These are phyloP conservation scores for Fusarium sp. DNA, from an alignment of 2,329 filamentous ascomycete species.

Conservation along the genomic window DNA sequence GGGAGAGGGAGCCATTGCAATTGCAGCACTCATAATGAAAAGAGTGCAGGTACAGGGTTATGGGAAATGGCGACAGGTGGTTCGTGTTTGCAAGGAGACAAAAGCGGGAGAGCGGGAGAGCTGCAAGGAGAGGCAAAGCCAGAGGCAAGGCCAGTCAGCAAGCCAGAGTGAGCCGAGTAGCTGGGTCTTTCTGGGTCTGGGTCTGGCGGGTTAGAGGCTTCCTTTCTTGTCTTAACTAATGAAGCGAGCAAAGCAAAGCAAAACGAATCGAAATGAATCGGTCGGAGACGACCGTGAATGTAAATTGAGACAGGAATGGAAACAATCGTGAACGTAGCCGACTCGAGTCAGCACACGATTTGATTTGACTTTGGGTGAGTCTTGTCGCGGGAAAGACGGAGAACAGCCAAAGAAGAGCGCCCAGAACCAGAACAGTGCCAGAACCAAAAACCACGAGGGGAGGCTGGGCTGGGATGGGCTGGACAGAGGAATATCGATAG, in stretches of 20 bases:
- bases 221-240: conserved; percentile 30
- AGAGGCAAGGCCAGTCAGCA: conserved; percentile 35
- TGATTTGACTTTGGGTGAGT: conserved; percentile 11
- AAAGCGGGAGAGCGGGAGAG: conserved; percentile 11
- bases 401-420: conserved; percentile 18
- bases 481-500: conserved; percentile 25
- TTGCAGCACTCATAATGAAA: conserved; percentile 74
- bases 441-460: conserved; percentile 4
- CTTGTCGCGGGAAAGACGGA: conserved; percentile 19
- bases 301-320: conserved; percentile 43
- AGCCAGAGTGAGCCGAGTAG: conserved; percentile 39
- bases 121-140: conserved; percentile 36
- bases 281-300: conserved; percentile 37
- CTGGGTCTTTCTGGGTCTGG: conserved; percentile 46
- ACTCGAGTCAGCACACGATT: conserved; percentile 30
- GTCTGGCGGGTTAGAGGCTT: conserved; percentile 40
- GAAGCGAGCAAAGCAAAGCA: conserved; percentile 19
- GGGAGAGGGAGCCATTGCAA: conserved; percentile 77
- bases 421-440: conserved; percentile 9
- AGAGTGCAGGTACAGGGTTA: conserved; percentile 36
- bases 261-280: conserved; percentile 38
- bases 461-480: conserved; percentile 22
- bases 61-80: conserved; percentile 33
- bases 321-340: conserved; percentile 34
- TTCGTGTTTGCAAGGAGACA: conserved; percentile 34